Conservation (phyloP, 768 basidiomycete species). For the Kwoniella pini region DNA sequence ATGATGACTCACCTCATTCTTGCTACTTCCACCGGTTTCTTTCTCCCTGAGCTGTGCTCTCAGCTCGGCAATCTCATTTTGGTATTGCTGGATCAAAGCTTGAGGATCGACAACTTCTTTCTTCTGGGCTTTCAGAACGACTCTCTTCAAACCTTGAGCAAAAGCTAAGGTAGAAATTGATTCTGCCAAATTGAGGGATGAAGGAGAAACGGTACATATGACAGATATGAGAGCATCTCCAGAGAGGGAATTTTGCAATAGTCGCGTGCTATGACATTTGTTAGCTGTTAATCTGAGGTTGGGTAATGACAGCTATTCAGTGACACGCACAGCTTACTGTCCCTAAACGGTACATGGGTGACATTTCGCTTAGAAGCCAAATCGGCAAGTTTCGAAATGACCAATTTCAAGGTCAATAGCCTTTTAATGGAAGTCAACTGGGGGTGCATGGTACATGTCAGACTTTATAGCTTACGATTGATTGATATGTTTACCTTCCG, state of each 20-base stretch:
- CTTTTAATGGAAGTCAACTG: conserved; percentile 55
- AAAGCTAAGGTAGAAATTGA: conserved; percentile 86
- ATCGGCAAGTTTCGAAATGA: conserved; percentile 88
- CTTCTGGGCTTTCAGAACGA: conserved; percentile 84
- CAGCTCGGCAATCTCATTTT: conserved; percentile 90
- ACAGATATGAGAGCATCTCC: conserved; percentile 96
- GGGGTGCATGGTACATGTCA: no score
- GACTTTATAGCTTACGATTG: conserved; percentile 56
- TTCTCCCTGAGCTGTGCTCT: conserved; percentile 60
- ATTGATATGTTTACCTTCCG: conserved; percentile 96
- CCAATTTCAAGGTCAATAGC: conserved; percentile 85
- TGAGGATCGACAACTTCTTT: conserved; percentile 92
- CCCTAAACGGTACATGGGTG: conserved; percentile 91
- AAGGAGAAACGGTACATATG: conserved; percentile 92
- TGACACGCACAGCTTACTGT: conserved; percentile 70
- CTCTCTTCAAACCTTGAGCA: conserved; percentile 86
- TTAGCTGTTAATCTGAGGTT: conserved; percentile 1
- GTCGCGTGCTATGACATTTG: conserved; percentile 61
- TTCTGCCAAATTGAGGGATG: conserved; percentile 73
- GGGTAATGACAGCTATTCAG: no score
- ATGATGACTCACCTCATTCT: conserved; percentile 19
- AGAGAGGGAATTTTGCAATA: conserved; percentile 90
- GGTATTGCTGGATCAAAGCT: conserved; percentile 88
- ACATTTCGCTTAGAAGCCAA: conserved; percentile 61
- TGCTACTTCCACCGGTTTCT: conserved; percentile 53